Evolutionary conservation across 2,329 filamentous ascomycete genomes (phyloP).

Genomic region (Sclerotiophoma versabilis): DNA sequence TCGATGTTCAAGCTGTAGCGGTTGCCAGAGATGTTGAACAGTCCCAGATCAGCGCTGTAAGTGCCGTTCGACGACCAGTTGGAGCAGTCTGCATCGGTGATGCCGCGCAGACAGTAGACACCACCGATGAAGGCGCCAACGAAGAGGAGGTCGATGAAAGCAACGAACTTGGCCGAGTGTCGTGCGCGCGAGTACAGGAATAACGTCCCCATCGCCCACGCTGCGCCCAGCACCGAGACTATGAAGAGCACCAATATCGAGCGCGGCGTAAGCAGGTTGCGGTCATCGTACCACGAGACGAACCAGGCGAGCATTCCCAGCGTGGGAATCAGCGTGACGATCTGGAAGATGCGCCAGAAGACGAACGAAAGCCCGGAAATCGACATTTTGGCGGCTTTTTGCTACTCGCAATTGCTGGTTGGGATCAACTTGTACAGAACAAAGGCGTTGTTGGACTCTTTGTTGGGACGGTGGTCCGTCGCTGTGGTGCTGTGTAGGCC

Average conservation of each 20-base stretch:
- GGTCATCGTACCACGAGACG: constrained; percentile 64
- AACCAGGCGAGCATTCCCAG: constrained; percentile 69
- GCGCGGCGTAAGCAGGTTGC: constrained; percentile 64
- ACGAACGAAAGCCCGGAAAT: constrained; percentile 66
- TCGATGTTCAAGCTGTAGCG: constrained; percentile 63
- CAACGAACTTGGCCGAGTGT: constrained; percentile 66
- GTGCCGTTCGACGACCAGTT: constrained; percentile 61
- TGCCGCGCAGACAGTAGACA: constrained; percentile 65
- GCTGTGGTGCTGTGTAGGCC: not conserved
- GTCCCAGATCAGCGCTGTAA: constrained; percentile 64
- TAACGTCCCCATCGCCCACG: constrained; percentile 67
- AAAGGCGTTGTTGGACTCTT: constrained; percentile 4
- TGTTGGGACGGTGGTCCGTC: not conserved
- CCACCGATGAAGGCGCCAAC: constrained; percentile 69
- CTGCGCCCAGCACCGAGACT: constrained; percentile 65
- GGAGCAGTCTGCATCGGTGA: constrained; percentile 71
- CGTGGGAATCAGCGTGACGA: constrained; percentile 68
- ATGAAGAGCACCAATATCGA: constrained; percentile 72
- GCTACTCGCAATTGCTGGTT: not conserved
- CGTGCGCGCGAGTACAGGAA: constrained; percentile 66
- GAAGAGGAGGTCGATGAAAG: constrained; percentile 67
- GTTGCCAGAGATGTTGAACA: constrained; percentile 63
- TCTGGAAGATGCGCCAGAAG: constrained; percentile 66
- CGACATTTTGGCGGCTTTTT: constrained; percentile 48
- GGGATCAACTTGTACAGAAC: not conserved